Percentiles rank a stretch among this genome's conserved stretches.
These are phyloP conservation scores for Metarhizium brunneum DNA, from an alignment of 2,329 filamentous ascomycete species.

Conservation along the genomic window DNA sequence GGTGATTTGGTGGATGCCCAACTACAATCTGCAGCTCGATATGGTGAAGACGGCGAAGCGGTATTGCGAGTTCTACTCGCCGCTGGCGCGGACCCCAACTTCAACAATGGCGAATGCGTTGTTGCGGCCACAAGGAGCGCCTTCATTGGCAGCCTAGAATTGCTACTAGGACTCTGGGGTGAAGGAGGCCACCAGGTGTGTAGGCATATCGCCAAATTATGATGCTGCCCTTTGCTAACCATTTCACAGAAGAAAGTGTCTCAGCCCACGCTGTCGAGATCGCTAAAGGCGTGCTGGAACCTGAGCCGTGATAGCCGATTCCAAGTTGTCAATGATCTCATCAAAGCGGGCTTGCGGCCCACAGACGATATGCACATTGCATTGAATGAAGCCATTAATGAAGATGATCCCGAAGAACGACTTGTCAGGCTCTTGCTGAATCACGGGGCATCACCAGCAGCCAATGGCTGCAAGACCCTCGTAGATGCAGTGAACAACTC, in stretches of 20 bases:
- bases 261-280: constrained; percentile 35
- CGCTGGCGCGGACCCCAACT: constrained; percentile 46
- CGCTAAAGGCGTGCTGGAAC: constrained; percentile 45
- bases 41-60: constrained; percentile 36
- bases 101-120: constrained; percentile 44
- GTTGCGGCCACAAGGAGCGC: constrained; percentile 44
- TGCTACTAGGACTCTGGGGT: constrained; percentile 39
- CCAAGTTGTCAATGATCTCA: constrained; percentile 38
- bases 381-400: constrained; percentile 43
- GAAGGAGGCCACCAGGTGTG: constrained; percentile 32
- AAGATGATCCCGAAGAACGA: constrained; percentile 38
- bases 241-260: constrained; percentile 33
- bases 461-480: constrained; percentile 42
- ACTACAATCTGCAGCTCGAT: constrained; percentile 42
- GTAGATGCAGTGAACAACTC: constrained; percentile 36
- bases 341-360: constrained; percentile 38
- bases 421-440: constrained; percentile 37
- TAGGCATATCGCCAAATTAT: constrained; percentile 3
- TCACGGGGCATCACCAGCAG: constrained; percentile 41
- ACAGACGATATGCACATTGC: constrained; percentile 41
- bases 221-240: constrained; percentile 1
- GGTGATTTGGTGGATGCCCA: constrained; percentile 44
- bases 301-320: constrained; percentile 38
- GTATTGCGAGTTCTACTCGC: constrained; percentile 41
- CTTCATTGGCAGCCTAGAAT: constrained; percentile 37